Base-by-base conservation (phyloP, 345 rosid species). In the Noccaea caerulescens region DNA sequence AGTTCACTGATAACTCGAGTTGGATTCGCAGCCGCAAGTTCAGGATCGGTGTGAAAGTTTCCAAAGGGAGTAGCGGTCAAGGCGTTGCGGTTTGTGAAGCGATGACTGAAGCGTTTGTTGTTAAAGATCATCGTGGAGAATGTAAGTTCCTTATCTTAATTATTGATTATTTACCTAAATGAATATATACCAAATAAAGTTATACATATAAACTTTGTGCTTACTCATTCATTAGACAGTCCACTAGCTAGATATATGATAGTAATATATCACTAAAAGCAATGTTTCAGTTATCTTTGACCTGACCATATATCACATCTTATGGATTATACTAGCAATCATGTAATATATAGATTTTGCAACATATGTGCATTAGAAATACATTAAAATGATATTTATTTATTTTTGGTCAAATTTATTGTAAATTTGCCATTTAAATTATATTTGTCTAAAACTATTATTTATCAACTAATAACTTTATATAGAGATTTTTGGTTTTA, bases 111-210 rank as follows among this genome's bases (percentile, higher is more conserved):
- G 81, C 97, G 6, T 91, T 91, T 58, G 58, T 73, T 12, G 98
- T 93, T 72, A 93, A 83, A 77, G 98, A 91, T 80, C 98, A 93
- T 77, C 97, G 98, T 9, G 97, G 98, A 41, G 98, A 91, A 85
- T 74, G 98, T 93, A 81, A 87, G 98, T 82, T 66, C 58, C 46
- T n/a, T 69, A 53, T 25, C 63, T 67, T 23, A 33, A 49, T 52
- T 13, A 13, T 2, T 42, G 0, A 34, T 39, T 32, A 52, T 6
- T 47, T 41, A 7, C 37, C 3, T 47, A 27, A 55, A 39, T 27
- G 36, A 16, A 39, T 4, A 41, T 42, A 61, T 12, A 7, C 42
- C 23, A 33, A 32, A 32, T 16, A 51, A 13, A 49, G n/a, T 1
- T 14, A 12, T 50, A 30, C 52, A 52, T 42, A 23, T 9, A 52